Conservation (phyloP, 352 stramenopile genomes). For the Phytophthora sansomeana region DNA sequence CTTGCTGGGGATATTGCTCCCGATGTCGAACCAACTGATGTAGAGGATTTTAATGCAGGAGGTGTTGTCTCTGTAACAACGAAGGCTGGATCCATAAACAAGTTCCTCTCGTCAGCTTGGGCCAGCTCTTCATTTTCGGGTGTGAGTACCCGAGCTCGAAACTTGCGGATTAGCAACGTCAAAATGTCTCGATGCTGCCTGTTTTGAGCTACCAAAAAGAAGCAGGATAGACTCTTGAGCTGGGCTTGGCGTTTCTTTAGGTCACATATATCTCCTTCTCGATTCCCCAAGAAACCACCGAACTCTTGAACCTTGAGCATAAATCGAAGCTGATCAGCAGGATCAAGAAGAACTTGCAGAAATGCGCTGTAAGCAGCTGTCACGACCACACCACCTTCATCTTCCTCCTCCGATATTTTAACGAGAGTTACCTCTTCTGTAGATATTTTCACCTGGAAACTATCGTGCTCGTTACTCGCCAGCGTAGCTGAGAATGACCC, state of each 20-base stretch:
- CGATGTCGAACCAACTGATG: conserved; percentile 20
- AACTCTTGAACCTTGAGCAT: conserved; percentile 83
- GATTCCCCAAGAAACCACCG: conserved; percentile 73
- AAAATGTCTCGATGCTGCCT: conserved; percentile 83
- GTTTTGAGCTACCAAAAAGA: conserved; percentile 83
- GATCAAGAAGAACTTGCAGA: conserved; percentile 79
- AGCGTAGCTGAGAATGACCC: conserved; percentile 84
- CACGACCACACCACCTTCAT: conserved; percentile 70
- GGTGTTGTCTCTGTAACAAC: conserved; percentile 18
- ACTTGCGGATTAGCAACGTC: conserved; percentile 73
- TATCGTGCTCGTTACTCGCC: conserved; percentile 80
- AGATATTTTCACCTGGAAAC: conserved; percentile 84
- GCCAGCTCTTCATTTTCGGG: conserved; percentile 66
- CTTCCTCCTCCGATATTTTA: conserved; percentile 80
- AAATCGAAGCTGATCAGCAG: conserved; percentile 68
- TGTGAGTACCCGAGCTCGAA: conserved; percentile 58
- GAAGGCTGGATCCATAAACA: conserved; percentile 80
- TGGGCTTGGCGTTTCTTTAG: conserved; percentile 52
- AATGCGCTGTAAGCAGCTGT: conserved; percentile 59
- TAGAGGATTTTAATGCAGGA: conserved; percentile 1
- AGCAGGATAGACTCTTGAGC: conserved; percentile 66
- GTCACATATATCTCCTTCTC: conserved; percentile 66
- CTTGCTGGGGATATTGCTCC: conserved; percentile 32
- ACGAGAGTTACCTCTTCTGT: conserved; percentile 57
- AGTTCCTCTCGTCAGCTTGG: conserved; percentile 62